These are phyloP conservation scores for Gynandropsis gynandra DNA, from an alignment of 345 rosid species.

Conservation along the genomic window DNA sequence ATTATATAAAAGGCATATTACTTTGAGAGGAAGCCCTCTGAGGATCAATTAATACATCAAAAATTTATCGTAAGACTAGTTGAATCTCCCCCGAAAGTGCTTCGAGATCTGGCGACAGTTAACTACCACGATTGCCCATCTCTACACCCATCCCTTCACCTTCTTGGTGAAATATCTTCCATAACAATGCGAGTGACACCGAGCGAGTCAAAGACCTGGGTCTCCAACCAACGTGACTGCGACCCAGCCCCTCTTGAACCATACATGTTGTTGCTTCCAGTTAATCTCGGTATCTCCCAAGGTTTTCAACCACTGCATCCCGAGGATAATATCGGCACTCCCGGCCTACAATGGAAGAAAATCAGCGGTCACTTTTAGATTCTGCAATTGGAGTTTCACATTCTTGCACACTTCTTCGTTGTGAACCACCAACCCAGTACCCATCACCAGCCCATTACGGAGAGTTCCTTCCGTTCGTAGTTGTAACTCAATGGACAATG, in stretches of 20 bases:
- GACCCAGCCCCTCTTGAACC: background rate
- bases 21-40: background rate
- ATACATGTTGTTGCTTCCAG: too few species aligned
- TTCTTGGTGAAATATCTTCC: background rate
- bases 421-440: background rate
- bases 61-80: background rate
- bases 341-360: background rate
- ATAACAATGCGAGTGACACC: background rate
- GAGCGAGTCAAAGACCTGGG: background rate
- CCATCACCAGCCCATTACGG: background rate
- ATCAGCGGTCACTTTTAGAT: background rate
- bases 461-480: background rate
- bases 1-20: too few species aligned
- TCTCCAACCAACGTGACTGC: background rate
- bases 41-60: background rate
- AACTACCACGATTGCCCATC: background rate
- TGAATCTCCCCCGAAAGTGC: background rate
- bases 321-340: background rate
- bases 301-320: too few species aligned
- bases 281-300: too few species aligned
- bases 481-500: background rate
- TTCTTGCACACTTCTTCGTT: background rate
- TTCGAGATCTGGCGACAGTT: background rate
- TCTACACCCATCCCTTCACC: background rate
- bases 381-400: background rate